These are phyloP conservation scores for Exophiala aquamarina DNA, from an alignment of 2,329 filamentous ascomycete genomes.

Conservation along the genomic window DNA sequence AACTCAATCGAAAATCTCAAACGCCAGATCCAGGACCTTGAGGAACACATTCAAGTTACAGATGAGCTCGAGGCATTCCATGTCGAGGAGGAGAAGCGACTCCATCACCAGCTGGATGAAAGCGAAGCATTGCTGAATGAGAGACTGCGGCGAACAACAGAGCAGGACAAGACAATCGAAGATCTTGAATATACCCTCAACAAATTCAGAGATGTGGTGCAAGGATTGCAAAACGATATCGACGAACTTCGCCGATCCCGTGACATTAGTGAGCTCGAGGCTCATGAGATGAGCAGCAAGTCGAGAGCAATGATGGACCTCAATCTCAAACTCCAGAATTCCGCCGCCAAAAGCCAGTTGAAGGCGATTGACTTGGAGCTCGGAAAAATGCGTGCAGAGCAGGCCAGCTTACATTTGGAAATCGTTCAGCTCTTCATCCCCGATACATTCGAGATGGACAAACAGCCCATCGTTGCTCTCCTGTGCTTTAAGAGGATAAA, in stretches of 20 bases:
- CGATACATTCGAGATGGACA: conserved; percentile 75
- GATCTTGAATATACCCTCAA: conserved; percentile 89
- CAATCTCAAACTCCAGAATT: conserved; percentile 89
- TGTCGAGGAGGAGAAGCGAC: conserved; percentile 68
- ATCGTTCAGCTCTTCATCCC: conserved; percentile 89
- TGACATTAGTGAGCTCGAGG: conserved; percentile 83
- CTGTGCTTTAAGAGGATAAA: conserved; percentile 83
- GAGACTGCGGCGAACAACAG: conserved; percentile 67
- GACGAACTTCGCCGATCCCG: conserved; percentile 91
- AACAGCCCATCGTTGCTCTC: conserved; percentile 83
- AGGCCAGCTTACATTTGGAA: conserved; percentile 81
- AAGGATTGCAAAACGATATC: conserved; percentile 78
- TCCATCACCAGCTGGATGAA: conserved; percentile 90
- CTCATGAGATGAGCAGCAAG: conserved; percentile 82
- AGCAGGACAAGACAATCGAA: conserved; percentile 77
- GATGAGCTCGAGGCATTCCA: conserved; percentile 95
- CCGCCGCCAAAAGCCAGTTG: conserved; percentile 84
- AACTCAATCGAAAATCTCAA: conserved; percentile 24
- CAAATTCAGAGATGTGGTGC: conserved; percentile 85
- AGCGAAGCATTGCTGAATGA: conserved; percentile 83
- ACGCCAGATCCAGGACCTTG: conserved; percentile 73
- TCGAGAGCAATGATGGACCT: conserved; percentile 95
- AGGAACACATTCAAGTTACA: conserved; percentile 86
- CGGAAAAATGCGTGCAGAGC: conserved; percentile 80
- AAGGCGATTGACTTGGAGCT: conserved; percentile 94